Percentiles rank a stretch among this genome's conserved stretches.
Evolutionary conservation across 306 rosid genomes (phyloP).

Genomic region (Dryas alaskensis): DNA sequence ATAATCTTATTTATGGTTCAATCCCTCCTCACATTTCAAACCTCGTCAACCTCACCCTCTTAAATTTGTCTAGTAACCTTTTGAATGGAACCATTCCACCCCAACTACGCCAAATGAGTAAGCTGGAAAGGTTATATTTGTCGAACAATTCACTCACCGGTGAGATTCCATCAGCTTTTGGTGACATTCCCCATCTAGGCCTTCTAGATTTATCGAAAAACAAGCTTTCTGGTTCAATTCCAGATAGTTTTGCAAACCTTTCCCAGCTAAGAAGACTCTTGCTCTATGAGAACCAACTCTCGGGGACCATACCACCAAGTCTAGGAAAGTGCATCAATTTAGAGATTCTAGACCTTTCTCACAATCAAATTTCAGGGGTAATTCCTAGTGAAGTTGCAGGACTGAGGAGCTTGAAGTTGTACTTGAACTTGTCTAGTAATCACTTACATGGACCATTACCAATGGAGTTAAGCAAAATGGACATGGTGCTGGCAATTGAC

Average conservation of each 20-base stretch:
- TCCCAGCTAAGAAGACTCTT: conserved; percentile 75
- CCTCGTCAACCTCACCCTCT: conserved; percentile 69
- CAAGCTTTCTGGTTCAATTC: conserved; percentile 77
- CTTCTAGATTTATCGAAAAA: conserved; percentile 81
- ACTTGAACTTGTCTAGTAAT: conserved; percentile 75
- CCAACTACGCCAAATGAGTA: conserved; percentile 49
- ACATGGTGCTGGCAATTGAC: conserved; percentile 84
- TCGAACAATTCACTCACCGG: conserved; percentile 81
- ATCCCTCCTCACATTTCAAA: conserved; percentile 75
- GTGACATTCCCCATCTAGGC: conserved; percentile 64
- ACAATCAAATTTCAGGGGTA: conserved; percentile 57
- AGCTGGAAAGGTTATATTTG: conserved; percentile 68
- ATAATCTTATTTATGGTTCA: conserved; percentile 62
- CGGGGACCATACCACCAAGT: conserved; percentile 76
- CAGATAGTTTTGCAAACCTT: conserved; percentile 78
- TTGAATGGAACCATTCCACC: conserved; percentile 76
- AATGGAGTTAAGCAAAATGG: conserved; percentile 89
- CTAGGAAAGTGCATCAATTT: conserved; percentile 74
- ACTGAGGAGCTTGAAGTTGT: conserved; percentile 81
- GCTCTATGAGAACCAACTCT: conserved; percentile 65
- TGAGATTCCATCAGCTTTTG: conserved; percentile 71
- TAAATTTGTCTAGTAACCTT: conserved; percentile 73
- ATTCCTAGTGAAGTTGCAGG: conserved; percentile 83
- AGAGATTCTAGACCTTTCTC: conserved; percentile 84
- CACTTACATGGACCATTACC: conserved; percentile 61